A percentile compares a stretch with the other conserved stretches of the same genome.
Conservation (phyloP, 805 yeast species). For the Nadsonia fulvescens region DNA sequence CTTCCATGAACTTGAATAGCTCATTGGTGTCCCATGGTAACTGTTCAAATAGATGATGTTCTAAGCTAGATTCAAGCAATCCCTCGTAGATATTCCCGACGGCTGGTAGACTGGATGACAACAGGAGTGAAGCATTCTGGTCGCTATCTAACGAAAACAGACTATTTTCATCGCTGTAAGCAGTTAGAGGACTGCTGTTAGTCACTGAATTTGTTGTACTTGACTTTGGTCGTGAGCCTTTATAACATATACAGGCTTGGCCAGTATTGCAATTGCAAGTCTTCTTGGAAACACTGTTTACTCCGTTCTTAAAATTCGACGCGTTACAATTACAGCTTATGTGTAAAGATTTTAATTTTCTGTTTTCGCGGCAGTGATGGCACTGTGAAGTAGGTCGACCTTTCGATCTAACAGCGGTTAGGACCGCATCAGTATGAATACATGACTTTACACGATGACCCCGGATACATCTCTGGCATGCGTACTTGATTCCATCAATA, state of each 20-base stretch:
- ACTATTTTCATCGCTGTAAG: too few relatives aligned
- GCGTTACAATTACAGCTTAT: conserved; percentile 19
- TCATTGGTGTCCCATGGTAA: too few relatives aligned
- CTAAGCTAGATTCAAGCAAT: too few relatives aligned
- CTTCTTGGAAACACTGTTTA: too few relatives aligned
- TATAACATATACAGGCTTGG: conserved; percentile 5
- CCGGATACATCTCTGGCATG: conserved; percentile 89
- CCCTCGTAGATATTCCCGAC: too few relatives aligned
- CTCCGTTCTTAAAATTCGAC: conserved; percentile 7
- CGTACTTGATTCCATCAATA: conserved; percentile 84
- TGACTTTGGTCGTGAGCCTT: conserved; percentile 14
- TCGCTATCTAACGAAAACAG: too few relatives aligned
- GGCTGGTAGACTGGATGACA: too few relatives aligned
- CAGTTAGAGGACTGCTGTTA: too few relatives aligned
- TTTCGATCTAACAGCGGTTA: conserved; percentile 86
- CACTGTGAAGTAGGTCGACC: conserved; percentile 94
- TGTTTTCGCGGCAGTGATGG: conserved; percentile 36
- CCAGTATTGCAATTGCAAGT: conserved; percentile 12
- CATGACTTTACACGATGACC: conserved; percentile 95
- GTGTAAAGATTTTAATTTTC: conserved; percentile 13
- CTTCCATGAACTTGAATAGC: too few relatives aligned
- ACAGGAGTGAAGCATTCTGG: too few relatives aligned
- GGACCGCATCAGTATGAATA: conserved; percentile 76
- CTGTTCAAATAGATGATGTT: too few relatives aligned
- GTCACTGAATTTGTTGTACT: conserved; percentile 1